Conservation (phyloP, 495 filamentous ascomycete genomes). For the Amniculicola lignicola region DNA sequence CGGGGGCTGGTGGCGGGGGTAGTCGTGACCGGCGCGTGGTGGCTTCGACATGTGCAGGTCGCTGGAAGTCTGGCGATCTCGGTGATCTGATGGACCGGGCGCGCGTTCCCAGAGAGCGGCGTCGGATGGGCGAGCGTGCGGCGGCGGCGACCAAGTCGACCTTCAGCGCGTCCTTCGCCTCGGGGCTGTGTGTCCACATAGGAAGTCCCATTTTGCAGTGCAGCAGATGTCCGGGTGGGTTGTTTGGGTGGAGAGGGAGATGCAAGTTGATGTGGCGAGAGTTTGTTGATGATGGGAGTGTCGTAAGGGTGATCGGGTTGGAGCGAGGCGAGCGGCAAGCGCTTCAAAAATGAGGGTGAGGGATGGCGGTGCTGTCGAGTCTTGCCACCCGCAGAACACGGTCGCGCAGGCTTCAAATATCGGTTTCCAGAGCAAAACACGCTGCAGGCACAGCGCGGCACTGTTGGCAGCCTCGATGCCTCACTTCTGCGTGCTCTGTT, state of each 20-base stretch:
- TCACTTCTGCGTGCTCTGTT: too few relatives aligned
- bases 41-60: neutral
- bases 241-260: constrained; percentile 20
- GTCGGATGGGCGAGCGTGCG: constrained; percentile 69
- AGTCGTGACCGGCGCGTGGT: constrained; percentile 17
- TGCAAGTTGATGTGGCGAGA: constrained; percentile 8
- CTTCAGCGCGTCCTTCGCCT: constrained; percentile 56
- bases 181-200: constrained; percentile 61
- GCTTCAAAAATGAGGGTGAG: constrained; percentile 16
- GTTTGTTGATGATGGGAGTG: constrained; percentile 6
- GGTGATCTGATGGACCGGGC: constrained; percentile 24
- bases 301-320: constrained; percentile 19
- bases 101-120: constrained; percentile 36
- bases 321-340: constrained; percentile 18
- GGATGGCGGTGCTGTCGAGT: neutral
- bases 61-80: constrained; percentile 23
- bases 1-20: constrained; percentile 42
- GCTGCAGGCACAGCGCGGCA: too few relatives aligned
- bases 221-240: constrained; percentile 6
- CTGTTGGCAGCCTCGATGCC: too few relatives aligned
- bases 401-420: too few relatives aligned
- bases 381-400: neutral
- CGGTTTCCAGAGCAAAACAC: too few relatives aligned
- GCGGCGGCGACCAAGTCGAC: constrained; percentile 55
- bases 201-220: constrained; percentile 69